Base-by-base conservation (phyloP, 2,329 filamentous ascomycete species). In the Tolypocladium album region DNA sequence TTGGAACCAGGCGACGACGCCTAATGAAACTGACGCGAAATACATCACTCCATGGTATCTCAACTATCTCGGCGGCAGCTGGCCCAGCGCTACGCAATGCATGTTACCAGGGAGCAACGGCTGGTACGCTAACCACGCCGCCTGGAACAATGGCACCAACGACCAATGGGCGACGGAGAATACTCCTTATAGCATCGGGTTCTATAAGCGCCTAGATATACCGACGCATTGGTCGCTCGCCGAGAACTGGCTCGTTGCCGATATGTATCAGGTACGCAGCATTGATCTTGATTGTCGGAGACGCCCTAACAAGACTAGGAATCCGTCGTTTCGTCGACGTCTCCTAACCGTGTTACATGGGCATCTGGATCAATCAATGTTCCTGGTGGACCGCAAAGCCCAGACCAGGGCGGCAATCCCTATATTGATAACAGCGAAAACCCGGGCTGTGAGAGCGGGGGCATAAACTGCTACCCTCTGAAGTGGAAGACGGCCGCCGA, bases 221-320 rank as follows among this genome's bases (percentile, higher is more conserved):
- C 81, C 81, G 0, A 74, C 80, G 20, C 81, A 84, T 22, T 84
- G 78, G 67, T 75, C 77, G 4, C 75, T 84, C 63, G 81, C 80
- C 0, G 81, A 84, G 59, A 78, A 73, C 12, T 84, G 78, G 76
- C 79, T 80, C 0, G 65, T 82, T 22, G 80, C 74, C 2, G 82
- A 84, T 65, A 84, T 83, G 80, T 83, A 84, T 61, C 80, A 72
- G 58, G 64, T 61, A 61, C 4, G 52, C 74, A 58, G 74, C 77
- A 0, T 78, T 77, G 59, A 4, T 40, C 47, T 6, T 42, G 13
- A 42, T 67, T 69, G 15, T 56, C 59, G 75, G 15, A 6, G 9
- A 24, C 13, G 6, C 2, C 24, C 20, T 31, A 22, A 13, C 20
- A 17, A 5, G 8, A 13, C 17, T 39, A 66, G 73, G 79, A 83